Evolutionary conservation across 1,139 yeast genomes (phyloP), one percentile per base, ranked within the genome.

Genomic region (Nadsonia starkeyi-henricii): DNA sequence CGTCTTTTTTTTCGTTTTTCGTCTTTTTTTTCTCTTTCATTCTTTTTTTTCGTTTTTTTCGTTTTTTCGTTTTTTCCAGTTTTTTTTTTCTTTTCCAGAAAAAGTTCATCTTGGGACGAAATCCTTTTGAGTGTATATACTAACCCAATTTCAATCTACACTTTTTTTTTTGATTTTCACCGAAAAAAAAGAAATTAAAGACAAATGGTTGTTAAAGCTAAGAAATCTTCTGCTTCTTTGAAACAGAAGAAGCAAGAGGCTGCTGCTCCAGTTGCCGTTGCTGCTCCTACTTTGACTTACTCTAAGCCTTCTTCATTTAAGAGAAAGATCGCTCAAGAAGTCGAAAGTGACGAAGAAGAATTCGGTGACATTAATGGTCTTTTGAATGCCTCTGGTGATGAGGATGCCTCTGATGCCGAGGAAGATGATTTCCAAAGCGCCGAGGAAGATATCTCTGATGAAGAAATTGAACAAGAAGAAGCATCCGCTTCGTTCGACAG

Each of bases 391-490:
- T 26, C 47, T 19, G 18, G n/a, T 30, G 50, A 47, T 41, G 54
- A 51, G 20, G 54, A 45, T 17, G 45, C 52, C 12, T 50, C 55
- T 37, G 57, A 49, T 43, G 50, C 51, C 2, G 57, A 52, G 17
- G 51, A 45, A 19, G 47, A 52, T 18, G 53, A 54, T n/a, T 53
- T 43, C 36, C 57, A 56, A 18, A 57, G 57, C 26, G 59, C 50
- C 18, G 57, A 52, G 17, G 56, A 51, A 36, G 54, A 54, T 45
- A 61, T 55, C 46, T 48, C 55, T 42, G 57, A 54, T 30, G 49
- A 55, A 15, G 63, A 57, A 41, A 55, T 41, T 54, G 59, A 51
- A 7, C 46, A 50, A 2, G 60, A 52, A 9, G 63, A 52, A 20
- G 58, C 51, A n/a, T n/a, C n/a, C 28, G 5, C 28, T 23, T 9